Evolutionary conservation across 257 asterid genomes (phyloP), one percentile per base, ranked within the genome.

Genomic region (Scutellaria baicalensis): DNA sequence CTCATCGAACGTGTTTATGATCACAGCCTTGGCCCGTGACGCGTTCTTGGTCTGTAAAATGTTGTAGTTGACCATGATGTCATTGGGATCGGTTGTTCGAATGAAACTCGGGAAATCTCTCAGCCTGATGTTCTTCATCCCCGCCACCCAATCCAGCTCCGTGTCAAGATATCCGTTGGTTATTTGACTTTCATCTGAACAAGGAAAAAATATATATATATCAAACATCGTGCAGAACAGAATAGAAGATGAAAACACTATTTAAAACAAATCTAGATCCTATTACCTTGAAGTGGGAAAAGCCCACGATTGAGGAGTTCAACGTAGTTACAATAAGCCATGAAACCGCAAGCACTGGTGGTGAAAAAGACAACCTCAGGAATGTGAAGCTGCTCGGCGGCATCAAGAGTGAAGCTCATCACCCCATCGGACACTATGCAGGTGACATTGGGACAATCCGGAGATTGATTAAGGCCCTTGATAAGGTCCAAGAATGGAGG

Each of bases 321-420:
- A 4, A 2, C 66, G 20, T 75, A 88, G 55, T 84, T 45, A 36
- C 89, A 76, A 21, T 82, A 84, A 3, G 66, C 82, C 92, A 82
- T 79, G 78, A 82, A 82, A 1, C 90, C 90, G 60, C 86, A 88
- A 4, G 92, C 89, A 58, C 89, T 85, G 0, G 85, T 73, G 4
- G 95, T 86, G 69, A 79, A 88, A 20, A 88, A 84, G 12, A 84
- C 87, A 0, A 74, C 86, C 79, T 83, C 92, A n/a, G 92, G 95
- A 18, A 88, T 84, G 3, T 49, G 64, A 17, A 88, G 79, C 68
- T 65, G 47, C 43, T 82, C 92, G 1, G 95, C 87, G 6, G 92
- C 92, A 27, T 83, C 81, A 9, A 88, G 82, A 0, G 92, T 84
- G 73, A 88, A 86, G 77, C 87, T 86, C 92, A 83, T 88, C 27